Base-by-base conservation (phyloP, 2,329 filamentous ascomycete species). In the Lachnellula occidentalis region DNA sequence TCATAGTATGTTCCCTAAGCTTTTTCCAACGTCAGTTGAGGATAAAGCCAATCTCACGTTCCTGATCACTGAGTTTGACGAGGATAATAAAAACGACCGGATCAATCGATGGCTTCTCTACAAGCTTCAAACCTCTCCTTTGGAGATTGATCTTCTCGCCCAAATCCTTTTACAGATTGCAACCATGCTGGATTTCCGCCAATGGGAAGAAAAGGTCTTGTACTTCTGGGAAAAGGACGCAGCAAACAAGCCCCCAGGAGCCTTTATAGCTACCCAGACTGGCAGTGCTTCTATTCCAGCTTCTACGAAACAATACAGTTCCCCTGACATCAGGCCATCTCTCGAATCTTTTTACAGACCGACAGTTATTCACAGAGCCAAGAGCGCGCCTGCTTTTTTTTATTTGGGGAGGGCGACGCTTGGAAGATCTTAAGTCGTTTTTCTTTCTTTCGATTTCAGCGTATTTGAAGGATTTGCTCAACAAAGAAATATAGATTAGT, bases 101-200 rank as follows among this genome's bases (percentile, higher is more conserved):
- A 58, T 58, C 36, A 58, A 55, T 45, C 50, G 53, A 9, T 58
- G 56, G 56, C 31, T 58, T 34, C 56, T 55, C 11, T 48, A 55
- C n/a, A 34, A 39, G 19, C 55, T 57, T 15, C 55, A 24, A 24
- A 57, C 45, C 5, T 57, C 55, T 27, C 51, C 51, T 17, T 24
- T 57, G n/a, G 48, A 57, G 19, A 36, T 57, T 39, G 48, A 54
- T 39, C 48, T 54, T 15, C 39, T 57, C 2, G 47, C 34, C 14
- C 50, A 31, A 24, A 31, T 53, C 17, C 51, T 46, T n/a, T 8
- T 53, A 19, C 22, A 41, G 6, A 5, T 55, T 27, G 14, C 45
- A 5, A 31, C 52, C 12, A 47, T 52, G 27, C 5, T 58, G 4
- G 52, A 52, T 22, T 47, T 57, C 2, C 34, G 14, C 9, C 37